phyloP scores from a whole-genome alignment of 148 eudicot genomes.

The Euryodendron excelsum region DNA sequence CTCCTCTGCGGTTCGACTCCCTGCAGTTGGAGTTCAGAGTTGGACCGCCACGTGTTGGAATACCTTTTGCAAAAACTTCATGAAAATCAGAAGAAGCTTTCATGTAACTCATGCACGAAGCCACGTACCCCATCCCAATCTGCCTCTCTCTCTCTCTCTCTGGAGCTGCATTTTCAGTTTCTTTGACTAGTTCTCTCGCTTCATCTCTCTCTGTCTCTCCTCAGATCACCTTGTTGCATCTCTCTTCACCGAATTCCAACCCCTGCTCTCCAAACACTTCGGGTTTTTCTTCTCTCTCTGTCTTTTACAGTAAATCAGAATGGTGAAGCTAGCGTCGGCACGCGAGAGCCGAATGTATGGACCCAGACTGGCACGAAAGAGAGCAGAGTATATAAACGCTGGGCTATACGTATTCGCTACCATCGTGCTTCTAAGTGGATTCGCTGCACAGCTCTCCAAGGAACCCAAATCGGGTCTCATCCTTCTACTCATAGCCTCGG shows the following conservation, averaged over 20 bases:
- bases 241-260: too few species aligned
- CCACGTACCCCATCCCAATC: neutral
- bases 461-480: slow-evolving; percentile 65
- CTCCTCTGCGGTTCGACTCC: too few species aligned
- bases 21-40: neutral
- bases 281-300: neutral
- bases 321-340: slow-evolving; percentile 89
- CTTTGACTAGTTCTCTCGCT: too few species aligned
- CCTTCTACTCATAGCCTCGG: slow-evolving; percentile 44
- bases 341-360: slow-evolving; percentile 73
- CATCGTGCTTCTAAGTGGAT: slow-evolving; percentile 49
- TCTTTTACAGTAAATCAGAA: slow-evolving; percentile 10
- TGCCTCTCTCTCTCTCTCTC: neutral
- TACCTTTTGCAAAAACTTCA: neutral
- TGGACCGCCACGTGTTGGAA: neutral
- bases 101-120: slow-evolving; percentile 13
- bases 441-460: slow-evolving; percentile 45
- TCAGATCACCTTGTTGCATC: neutral
- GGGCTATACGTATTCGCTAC: slow-evolving; percentile 68
- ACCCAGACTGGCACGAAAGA: slow-evolving; percentile 40
- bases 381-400: slow-evolving; percentile 76
- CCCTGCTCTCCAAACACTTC: too few species aligned
- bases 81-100: neutral
- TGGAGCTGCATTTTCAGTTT: neutral
- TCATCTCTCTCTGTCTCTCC: neutral